Percentiles rank a stretch among this genome's conserved stretches.
These are phyloP conservation scores for Myriosclerotinia curreyana DNA, from an alignment of 2,329 filamentous ascomycete genomes.

Conservation along the genomic window DNA sequence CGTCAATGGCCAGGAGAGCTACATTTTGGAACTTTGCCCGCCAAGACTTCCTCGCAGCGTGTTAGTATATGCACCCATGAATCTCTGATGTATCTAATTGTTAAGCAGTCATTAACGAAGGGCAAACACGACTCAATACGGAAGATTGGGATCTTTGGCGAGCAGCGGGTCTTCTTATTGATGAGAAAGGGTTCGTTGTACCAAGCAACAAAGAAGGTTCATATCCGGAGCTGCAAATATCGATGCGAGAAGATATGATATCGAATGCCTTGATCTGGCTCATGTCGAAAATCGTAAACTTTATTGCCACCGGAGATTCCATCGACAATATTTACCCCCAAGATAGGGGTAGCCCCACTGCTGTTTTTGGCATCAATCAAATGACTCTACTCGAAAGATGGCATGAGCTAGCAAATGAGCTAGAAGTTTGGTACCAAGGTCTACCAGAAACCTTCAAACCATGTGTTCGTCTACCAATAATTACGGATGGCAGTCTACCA, in stretches of 20 bases:
- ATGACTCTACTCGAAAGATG: conserved; percentile 51
- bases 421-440: conserved; percentile 57
- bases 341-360: conserved; percentile 41
- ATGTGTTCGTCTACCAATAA: conserved; percentile 48
- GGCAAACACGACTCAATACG: conserved; percentile 58
- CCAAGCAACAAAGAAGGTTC: conserved; percentile 45
- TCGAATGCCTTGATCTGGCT: conserved; percentile 65
- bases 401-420: conserved; percentile 53
- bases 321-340: conserved; percentile 41
- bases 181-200: conserved; percentile 50
- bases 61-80: conserved; percentile 40
- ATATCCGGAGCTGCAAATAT: conserved; percentile 45
- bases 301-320: conserved; percentile 56
- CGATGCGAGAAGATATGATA: conserved; percentile 61
- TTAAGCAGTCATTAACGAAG: conserved; percentile 54
- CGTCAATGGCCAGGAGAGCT: conserved; percentile 54
- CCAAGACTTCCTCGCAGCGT: conserved; percentile 63
- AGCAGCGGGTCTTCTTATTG: conserved; percentile 58
- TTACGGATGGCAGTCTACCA: conserved; percentile 30
- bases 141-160: conserved; percentile 62
- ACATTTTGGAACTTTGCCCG: conserved; percentile 67
- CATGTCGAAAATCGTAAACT: conserved; percentile 63
- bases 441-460: conserved; percentile 59
- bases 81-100: conserved; percentile 2
- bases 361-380: conserved; percentile 46